Conservation (phyloP, 495 filamentous ascomycete species). For the Hamigera avellanea region DNA sequence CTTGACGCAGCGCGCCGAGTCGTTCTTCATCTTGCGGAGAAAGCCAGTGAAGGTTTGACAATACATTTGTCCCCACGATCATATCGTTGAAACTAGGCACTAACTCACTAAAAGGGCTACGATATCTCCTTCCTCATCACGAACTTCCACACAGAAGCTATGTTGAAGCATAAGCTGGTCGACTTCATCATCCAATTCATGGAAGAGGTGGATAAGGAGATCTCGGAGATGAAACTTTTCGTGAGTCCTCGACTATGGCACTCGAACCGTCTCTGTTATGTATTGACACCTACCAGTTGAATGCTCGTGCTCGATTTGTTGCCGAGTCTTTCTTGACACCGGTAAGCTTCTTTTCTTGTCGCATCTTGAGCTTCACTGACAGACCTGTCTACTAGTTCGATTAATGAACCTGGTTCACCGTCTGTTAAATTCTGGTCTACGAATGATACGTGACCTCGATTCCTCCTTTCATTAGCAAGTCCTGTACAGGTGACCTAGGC, state of each 20-base stretch:
- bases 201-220: constrained; percentile 99
- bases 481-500: constrained; percentile 11
- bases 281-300: constrained; percentile 50
- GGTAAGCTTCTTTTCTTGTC: constrained; percentile 36
- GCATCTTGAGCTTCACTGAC: constrained; percentile 1
- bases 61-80: too few relatives aligned
- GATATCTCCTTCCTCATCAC: constrained; percentile 98
- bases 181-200: constrained; percentile 99
- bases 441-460: constrained; percentile 9
- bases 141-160: constrained; percentile 94
- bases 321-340: constrained; percentile 96
- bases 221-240: constrained; percentile 99
- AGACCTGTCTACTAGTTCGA: constrained; percentile 23
- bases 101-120: constrained; percentile 56
- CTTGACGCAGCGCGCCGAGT: constrained; percentile 88
- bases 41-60: constrained; percentile 79
- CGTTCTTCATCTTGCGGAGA: constrained; percentile 90
- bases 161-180: constrained; percentile 97
- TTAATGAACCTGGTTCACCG: constrained; percentile 14
- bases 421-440: constrained; percentile 2
- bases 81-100: background rate
- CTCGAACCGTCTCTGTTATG: background rate
- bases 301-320: constrained; percentile 94
- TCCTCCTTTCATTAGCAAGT: constrained; percentile 9
- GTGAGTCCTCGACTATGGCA: constrained; percentile 43